phyloP scores from a whole-genome alignment of 1,139 yeast genomes.

The Pichia inconspicua region DNA sequence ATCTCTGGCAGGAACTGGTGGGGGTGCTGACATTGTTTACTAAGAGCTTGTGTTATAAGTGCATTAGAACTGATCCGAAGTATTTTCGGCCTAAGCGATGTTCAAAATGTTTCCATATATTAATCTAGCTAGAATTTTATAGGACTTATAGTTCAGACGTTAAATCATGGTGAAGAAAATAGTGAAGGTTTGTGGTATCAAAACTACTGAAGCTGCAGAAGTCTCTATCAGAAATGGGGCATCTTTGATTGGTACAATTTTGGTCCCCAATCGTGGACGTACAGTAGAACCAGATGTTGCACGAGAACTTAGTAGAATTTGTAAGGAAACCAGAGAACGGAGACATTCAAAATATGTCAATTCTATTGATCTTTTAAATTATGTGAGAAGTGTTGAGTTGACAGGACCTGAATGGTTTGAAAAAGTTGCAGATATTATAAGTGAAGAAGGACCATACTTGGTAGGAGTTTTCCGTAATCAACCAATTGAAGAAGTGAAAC shows the following conservation, averaged over 20 bases:
- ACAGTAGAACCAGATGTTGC: constrained; percentile 58
- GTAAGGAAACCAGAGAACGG: constrained; percentile 22
- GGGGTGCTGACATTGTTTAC: constrained; percentile 6
- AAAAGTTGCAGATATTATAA: constrained; percentile 28
- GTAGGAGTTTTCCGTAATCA: constrained; percentile 94
- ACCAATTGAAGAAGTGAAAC: constrained; percentile 50
- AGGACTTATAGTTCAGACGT: too few relatives aligned
- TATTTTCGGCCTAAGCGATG: not conserved
- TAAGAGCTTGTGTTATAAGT: too few relatives aligned
- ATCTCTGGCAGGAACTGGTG: constrained; percentile 23
- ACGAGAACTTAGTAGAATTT: constrained; percentile 37
- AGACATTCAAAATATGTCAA: constrained; percentile 14
- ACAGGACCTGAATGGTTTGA: constrained; percentile 33
- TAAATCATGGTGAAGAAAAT: constrained; percentile 20
- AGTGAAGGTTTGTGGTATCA: constrained; percentile 81
- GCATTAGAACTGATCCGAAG: not conserved
- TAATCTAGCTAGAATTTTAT: too few relatives aligned
- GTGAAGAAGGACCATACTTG: constrained; percentile 54
- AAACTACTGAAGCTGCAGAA: constrained; percentile 58
- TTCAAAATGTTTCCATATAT: too few relatives aligned
- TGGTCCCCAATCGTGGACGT: constrained; percentile 76
- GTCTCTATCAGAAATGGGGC: constrained; percentile 67
- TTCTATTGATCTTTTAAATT: constrained; percentile 18
- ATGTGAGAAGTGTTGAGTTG: constrained; percentile 9
- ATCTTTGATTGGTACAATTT: constrained; percentile 69